Evolutionary conservation across 805 yeast genomes (phyloP).

Genomic region (Pichia eremophila): DNA sequence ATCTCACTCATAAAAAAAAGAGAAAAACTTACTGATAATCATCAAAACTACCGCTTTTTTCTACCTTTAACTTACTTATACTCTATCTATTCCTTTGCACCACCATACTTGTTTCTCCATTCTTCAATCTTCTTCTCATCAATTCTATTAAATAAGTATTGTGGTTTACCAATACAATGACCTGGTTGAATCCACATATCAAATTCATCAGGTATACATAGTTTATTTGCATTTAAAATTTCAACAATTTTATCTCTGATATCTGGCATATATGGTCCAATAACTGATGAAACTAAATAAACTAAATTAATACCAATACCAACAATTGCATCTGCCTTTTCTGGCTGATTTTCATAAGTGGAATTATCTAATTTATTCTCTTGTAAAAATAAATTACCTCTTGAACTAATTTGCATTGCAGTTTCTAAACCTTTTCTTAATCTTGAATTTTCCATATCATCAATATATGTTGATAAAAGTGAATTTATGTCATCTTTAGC

Average conservation of each 20-base stretch:
- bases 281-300: slow-evolving; percentile 73
- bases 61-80: no score
- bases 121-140: slow-evolving; percentile 80
- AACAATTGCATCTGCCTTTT: slow-evolving; percentile 81
- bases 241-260: slow-evolving; percentile 59
- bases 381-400: slow-evolving; percentile 93
- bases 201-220: slow-evolving; percentile 70
- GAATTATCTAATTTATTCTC: slow-evolving; percentile 92
- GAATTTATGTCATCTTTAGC: slow-evolving; percentile 47
- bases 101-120: slow-evolving; percentile 85
- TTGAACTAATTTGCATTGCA: slow-evolving; percentile 83
- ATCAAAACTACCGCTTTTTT: no score
- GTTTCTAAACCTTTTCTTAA: slow-evolving; percentile 84
- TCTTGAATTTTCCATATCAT: slow-evolving; percentile 68
- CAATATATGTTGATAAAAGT: slow-evolving; percentile 52
- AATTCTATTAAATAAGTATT: slow-evolving; percentile 84
- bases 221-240: slow-evolving; percentile 75
- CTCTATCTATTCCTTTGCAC: slow-evolving; percentile 50
- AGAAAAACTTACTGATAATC: no score
- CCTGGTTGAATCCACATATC: slow-evolving; percentile 62
- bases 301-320: slow-evolving; percentile 85
- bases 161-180: slow-evolving; percentile 84
- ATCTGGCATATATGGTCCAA: slow-evolving; percentile 87
- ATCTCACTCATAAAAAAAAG: no score
- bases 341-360: slow-evolving; percentile 65